Conservation (phyloP, 2,329 filamentous ascomycete species). For the Zelopaecilomyces penicillatus region DNA sequence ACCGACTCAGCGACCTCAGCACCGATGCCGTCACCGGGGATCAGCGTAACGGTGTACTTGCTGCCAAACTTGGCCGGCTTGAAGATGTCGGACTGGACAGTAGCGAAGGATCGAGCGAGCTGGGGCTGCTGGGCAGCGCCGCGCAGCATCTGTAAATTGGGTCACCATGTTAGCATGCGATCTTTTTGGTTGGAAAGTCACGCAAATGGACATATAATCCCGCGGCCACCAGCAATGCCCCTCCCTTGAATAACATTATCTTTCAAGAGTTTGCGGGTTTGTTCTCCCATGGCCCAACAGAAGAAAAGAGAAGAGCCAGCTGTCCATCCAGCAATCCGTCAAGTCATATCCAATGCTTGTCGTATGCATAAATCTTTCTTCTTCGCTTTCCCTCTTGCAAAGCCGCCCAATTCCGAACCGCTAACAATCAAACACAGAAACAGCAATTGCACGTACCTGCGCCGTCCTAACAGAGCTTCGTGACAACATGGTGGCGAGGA, state of each 20-base stretch:
- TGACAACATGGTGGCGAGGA: constrained; percentile 44
- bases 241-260: no score
- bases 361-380: neutral
- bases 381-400: neutral
- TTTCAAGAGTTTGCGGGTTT: no score
- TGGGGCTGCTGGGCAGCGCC: constrained; percentile 39
- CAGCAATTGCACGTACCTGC: constrained; percentile 38
- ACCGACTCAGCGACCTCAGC: constrained; percentile 96
- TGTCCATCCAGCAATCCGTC: no score
- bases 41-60: constrained; percentile 98
- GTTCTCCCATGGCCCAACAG: no score
- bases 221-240: neutral
- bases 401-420: neutral
- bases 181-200: neutral
- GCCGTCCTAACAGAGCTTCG: constrained; percentile 48
- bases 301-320: no score
- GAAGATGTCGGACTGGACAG: constrained; percentile 90
- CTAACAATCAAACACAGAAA: constrained; percentile 1
- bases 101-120: constrained; percentile 58
- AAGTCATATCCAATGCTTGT: no score
- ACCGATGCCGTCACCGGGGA: constrained; percentile 97
- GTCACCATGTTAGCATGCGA: constrained; percentile 15
- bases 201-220: constrained; percentile 1
- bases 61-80: constrained; percentile 98
- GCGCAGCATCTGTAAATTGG: constrained; percentile 40